Evolutionary conservation across 768 basidiomycete species (phyloP), one percentile per base, ranked within the genome.

Genomic region (Auricularia heimuer): DNA sequence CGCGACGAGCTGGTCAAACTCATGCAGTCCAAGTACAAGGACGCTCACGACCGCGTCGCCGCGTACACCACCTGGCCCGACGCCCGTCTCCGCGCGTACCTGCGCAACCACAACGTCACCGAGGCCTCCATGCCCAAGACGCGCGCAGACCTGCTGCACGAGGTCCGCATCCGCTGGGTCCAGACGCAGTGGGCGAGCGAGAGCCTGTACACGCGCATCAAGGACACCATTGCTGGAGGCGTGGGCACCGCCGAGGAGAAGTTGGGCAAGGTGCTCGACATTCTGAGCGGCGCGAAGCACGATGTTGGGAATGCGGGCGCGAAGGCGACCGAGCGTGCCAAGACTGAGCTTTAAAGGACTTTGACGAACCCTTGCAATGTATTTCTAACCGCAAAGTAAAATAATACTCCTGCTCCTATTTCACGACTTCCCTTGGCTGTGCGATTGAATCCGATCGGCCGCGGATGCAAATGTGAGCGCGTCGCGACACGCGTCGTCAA

Each of bases 61-160:
- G 77, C 84, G 2, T 97, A 96, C 76, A 78, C 95, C 62, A 81
- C 83, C 10, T 98, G 96, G 96, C 91, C 92, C 12, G 95, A 98
- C 71, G 91, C 94, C 3, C 83, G 95, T 37, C 85, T 98, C 34
- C 87, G 94, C 58, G 93, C 90, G 1, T 97, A 91, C 75, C 82
- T 98, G 21, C 83, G 93, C 54, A 85, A 90, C 71, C 82, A 84
- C 68, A 89, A 88, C 61, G 71, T 96, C 35, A 78, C 81, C 67
- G 92, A 95, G 69, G 80, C 80, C n/a, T 77, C 79, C 61, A 78
- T 91, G 51, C 87, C 89, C 0, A 82, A 80, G 1, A 73, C 71
- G 3, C 84, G 94, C 42, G 85, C 90, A 0, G 87, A 87, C n/a
- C 82, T 97, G 21, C 81, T 98, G 39, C 90, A 90, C 77, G 88